Base-by-base conservation (phyloP, 2,329 filamentous ascomycete genomes). In the Madurella fahalii region DNA sequence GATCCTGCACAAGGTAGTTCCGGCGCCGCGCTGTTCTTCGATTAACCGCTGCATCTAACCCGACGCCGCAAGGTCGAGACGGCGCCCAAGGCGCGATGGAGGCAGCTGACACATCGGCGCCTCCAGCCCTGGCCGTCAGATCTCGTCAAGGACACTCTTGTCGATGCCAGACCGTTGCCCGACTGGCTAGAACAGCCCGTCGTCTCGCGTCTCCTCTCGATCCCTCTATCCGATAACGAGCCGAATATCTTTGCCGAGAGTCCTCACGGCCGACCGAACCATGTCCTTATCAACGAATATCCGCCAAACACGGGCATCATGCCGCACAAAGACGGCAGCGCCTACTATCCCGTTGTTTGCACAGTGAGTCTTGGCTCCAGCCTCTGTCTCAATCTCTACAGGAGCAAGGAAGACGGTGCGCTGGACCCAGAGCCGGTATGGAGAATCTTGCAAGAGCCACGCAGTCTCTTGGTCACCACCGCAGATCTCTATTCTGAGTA, bases 231-330 rank as follows among this genome's bases (percentile, higher is more conserved):
- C 13, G 50, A 52, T 51, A 61, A 52, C 47, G 61, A 66, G 34
- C 50, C 61, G 9, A 71, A 81, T 62, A 69, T 86, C 7, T 86
- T 86, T 63, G 68, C 71, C 16, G 68, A 76, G 17, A 89, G 91
- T 48, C 89, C 89, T 5, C 92, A 97, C 66, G 64, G 75, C 16
- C 77, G 76, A 4, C 90, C 93, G 2, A 99, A 97, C 64, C 94
- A 97, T 72, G 90, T 95, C 44, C 77, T 97, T 39, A 84, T 97
- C 63, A 99, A 99, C 67, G 92, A 96, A 69, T 99, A 97, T 69
- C 78, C 79, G 1, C 84, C 89, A 0, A 90, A 89, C 2, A 83
- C 96, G 59, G 93, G 93, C n/a, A 97, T 97, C 61, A 95, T 96
- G 89, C 86, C 92, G 45, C 93, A 97, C 69, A 94, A 96, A 77